These are phyloP conservation scores for Mrakia gelida DNA, from an alignment of 768 basidiomycete species.

Conservation along the genomic window DNA sequence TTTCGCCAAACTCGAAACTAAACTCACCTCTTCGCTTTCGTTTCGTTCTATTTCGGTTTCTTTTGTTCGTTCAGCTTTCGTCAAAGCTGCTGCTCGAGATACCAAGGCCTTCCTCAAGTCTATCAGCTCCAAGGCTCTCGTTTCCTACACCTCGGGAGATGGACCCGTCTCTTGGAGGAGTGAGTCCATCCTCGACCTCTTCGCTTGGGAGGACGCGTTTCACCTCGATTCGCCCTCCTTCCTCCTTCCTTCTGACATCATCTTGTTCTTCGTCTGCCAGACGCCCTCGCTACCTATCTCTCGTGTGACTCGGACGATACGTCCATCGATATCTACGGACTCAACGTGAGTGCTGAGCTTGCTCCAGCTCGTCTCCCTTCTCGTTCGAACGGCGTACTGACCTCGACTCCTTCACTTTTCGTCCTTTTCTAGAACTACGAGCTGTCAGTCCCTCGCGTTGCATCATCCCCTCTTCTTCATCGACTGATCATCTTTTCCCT, in stretches of 20 bases:
- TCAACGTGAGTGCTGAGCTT: constrained; percentile 55
- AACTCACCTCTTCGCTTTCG: neutral
- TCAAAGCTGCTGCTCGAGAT: constrained; percentile 89
- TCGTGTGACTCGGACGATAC: constrained; percentile 67
- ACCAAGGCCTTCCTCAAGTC: constrained; percentile 60
- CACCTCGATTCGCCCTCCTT: no score
- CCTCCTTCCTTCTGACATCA: neutral
- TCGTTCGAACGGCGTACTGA: neutral
- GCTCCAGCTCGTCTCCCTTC: constrained; percentile 24
- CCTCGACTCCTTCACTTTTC: neutral
- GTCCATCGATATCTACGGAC: constrained; percentile 76
- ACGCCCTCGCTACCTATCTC: constrained; percentile 69
- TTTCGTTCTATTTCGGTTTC: no score
- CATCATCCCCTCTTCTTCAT: neutral
- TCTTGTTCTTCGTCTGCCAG: neutral
- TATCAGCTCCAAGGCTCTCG: constrained; percentile 59
- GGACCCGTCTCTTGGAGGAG: constrained; percentile 58
- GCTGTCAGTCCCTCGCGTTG: no score
- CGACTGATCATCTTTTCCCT: constrained; percentile 26
- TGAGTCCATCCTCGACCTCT: neutral
- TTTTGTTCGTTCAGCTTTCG: constrained; percentile 51
- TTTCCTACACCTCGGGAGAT: constrained; percentile 83
- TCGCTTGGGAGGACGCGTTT: no score
- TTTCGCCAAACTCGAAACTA: neutral
- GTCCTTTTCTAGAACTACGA: neutral